These are phyloP conservation scores for Dactylonectria macrodidyma DNA, from an alignment of 2,329 filamentous ascomycete species.

Conservation along the genomic window DNA sequence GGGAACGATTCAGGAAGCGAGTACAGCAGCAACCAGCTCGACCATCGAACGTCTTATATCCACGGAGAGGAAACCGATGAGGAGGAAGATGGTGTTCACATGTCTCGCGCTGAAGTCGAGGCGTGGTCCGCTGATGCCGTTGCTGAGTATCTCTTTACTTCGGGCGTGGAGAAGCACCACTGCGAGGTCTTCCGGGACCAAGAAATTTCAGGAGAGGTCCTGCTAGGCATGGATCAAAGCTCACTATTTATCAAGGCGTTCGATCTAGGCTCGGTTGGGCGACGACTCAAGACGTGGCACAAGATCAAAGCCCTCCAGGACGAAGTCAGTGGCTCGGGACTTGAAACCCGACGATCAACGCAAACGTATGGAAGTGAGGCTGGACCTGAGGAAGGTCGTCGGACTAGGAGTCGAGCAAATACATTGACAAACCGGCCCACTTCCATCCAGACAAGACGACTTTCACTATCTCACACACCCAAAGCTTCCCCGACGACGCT, in stretches of 20 bases:
- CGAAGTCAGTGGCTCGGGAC: constrained; percentile 75
- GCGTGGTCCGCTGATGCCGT: constrained; percentile 86
- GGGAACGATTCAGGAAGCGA: constrained; percentile 88
- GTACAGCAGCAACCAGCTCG: constrained; percentile 86
- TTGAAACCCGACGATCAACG: constrained; percentile 65
- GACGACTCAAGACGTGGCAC: constrained; percentile 94
- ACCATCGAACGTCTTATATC: constrained; percentile 88
- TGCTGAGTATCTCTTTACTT: constrained; percentile 88
- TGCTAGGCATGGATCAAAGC: constrained; percentile 95
- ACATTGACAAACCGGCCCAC: constrained; percentile 68
- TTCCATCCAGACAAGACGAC: constrained; percentile 63
- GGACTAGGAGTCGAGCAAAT: constrained; percentile 69
- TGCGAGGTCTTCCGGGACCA: constrained; percentile 96
- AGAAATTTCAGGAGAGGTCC: constrained; percentile 93
- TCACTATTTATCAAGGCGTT: constrained; percentile 97
- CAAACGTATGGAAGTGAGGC: constrained; percentile 72
- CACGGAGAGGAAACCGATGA: constrained; percentile 96
- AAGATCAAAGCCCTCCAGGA: constrained; percentile 94
- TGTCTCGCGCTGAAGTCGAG: constrained; percentile 78
- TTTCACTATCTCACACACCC: constrained; percentile 66
- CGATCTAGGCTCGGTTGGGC: constrained; percentile 90
- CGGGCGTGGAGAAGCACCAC: constrained; percentile 88
- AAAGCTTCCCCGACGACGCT: constrained; percentile 62
- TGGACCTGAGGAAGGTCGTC: constrained; percentile 68
- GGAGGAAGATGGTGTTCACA: constrained; percentile 82